These are phyloP conservation scores for Linnemannia exigua DNA, from an alignment of 192 early-diverging fungal species.

Conservation along the genomic window DNA sequence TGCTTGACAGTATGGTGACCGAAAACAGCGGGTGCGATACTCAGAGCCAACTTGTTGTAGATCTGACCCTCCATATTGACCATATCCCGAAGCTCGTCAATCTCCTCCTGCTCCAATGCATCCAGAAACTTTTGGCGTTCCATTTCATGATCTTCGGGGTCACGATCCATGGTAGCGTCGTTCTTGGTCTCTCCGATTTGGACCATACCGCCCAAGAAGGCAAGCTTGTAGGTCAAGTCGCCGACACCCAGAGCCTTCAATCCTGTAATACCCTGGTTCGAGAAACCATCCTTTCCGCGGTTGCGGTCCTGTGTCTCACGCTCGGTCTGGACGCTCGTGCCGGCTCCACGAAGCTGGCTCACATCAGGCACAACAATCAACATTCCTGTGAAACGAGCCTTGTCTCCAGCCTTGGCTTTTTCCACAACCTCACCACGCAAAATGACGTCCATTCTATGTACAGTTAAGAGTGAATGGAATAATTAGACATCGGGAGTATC, in stretches of 20 bases:
- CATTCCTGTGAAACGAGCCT: slow-evolving; percentile 88
- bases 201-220: slow-evolving; percentile 89
- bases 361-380: slow-evolving; percentile 96
- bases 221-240: slow-evolving; percentile 94
- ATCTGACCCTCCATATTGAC: slow-evolving; percentile 72
- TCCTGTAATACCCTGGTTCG: slow-evolving; percentile 86
- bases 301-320: slow-evolving; percentile 56
- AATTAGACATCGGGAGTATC: background rate
- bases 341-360: slow-evolving; percentile 82
- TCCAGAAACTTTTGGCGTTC: slow-evolving; percentile 76
- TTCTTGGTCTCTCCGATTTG: slow-evolving; percentile 69
- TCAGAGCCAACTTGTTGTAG: slow-evolving; percentile 83
- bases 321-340: slow-evolving; percentile 56
- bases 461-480: background rate
- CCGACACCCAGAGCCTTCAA: slow-evolving; percentile 90
- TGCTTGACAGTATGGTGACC: slow-evolving; percentile 97
- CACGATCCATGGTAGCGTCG: slow-evolving; percentile 57
- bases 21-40: slow-evolving; percentile 93
- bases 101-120: slow-evolving; percentile 78
- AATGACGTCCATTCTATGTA: slow-evolving; percentile 89
- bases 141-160: slow-evolving; percentile 71
- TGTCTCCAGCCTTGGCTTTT: slow-evolving; percentile 95
- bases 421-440: slow-evolving; percentile 95
- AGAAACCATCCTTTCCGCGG: slow-evolving; percentile 69
- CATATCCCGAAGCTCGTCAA: slow-evolving; percentile 80